Conservation (phyloP, 441 rosid genomes). For the Breynia disticha region DNA sequence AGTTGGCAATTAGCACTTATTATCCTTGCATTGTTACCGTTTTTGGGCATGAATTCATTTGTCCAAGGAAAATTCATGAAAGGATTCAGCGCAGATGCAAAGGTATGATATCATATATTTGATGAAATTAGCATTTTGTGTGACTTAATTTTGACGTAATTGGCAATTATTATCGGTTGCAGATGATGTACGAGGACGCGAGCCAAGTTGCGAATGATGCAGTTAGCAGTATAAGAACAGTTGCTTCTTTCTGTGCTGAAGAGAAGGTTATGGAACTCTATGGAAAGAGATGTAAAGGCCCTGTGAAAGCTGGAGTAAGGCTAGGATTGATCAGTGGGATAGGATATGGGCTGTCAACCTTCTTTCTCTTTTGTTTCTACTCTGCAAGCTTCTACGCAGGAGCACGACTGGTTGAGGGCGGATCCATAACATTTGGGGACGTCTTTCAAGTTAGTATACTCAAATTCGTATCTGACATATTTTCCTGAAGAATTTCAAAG, state of each 20-base stretch:
- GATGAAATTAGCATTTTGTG: no score
- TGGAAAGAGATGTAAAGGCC: constrained; percentile 47
- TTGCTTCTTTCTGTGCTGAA: constrained; percentile 70
- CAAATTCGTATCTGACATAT: neutral
- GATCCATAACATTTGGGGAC: constrained; percentile 36
- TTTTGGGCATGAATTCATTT: constrained; percentile 39
- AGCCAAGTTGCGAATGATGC: constrained; percentile 76
- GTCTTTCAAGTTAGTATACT: constrained; percentile 38
- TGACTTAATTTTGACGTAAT: no score
- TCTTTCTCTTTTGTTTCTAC: constrained; percentile 37
- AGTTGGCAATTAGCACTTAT: constrained; percentile 59
- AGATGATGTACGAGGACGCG: constrained; percentile 76
- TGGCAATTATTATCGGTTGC: constrained; percentile 3
- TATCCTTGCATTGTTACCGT: constrained; percentile 42
- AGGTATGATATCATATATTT: constrained; percentile 23
- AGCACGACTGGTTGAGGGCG: constrained; percentile 43
- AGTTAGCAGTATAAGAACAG: constrained; percentile 67
- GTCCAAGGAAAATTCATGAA: constrained; percentile 43
- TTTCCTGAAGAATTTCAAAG: neutral
- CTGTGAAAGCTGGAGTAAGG: constrained; percentile 46
- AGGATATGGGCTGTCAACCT: constrained; percentile 48
- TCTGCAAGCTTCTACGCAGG: constrained; percentile 60
- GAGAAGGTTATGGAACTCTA: constrained; percentile 58
- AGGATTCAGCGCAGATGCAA: constrained; percentile 66
- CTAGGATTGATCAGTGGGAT: constrained; percentile 54